phyloP scores from a whole-genome alignment of 495 filamentous ascomycete species.

The Xylaria scruposa region DNA sequence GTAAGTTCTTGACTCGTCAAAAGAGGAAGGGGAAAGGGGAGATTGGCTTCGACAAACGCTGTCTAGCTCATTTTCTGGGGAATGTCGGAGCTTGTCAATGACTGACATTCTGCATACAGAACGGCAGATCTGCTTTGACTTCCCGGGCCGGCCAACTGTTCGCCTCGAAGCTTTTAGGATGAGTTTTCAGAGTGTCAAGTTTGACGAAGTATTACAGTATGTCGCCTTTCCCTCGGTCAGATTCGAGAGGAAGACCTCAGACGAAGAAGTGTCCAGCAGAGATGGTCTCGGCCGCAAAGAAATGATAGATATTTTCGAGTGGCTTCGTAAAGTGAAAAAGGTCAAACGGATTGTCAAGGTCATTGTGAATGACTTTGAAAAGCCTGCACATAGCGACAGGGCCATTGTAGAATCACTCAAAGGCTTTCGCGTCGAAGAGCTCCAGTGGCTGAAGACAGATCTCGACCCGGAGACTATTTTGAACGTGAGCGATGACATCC shows the following conservation, averaged over 20 bases:
- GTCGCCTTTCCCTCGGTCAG: not conserved
- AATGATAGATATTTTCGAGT: conserved; percentile 3
- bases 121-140: conserved; percentile 9
- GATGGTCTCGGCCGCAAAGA: not conserved
- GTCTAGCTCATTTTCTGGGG: not conserved
- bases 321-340: not conserved
- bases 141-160: not conserved
- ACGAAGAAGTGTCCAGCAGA: not conserved
- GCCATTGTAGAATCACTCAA: conserved; percentile 10
- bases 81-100: not conserved
- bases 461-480: conserved; percentile 13
- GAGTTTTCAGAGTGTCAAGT: not conserved
- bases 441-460: conserved; percentile 11
- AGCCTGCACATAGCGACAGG: conserved; percentile 10
- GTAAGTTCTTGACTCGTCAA: not conserved
- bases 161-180: not conserved
- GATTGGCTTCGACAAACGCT: not conserved
- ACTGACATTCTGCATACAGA: not conserved
- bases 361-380: conserved; percentile 10
- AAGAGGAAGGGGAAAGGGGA: not conserved
- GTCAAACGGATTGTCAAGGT: not conserved
- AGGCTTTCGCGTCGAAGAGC: not conserved
- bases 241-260: not conserved
- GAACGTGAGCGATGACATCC: not conserved
- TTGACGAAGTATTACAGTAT: conserved; percentile 11